Base-by-base conservation (phyloP, 106 monocot genomes). In the Iris macrosiphon region DNA sequence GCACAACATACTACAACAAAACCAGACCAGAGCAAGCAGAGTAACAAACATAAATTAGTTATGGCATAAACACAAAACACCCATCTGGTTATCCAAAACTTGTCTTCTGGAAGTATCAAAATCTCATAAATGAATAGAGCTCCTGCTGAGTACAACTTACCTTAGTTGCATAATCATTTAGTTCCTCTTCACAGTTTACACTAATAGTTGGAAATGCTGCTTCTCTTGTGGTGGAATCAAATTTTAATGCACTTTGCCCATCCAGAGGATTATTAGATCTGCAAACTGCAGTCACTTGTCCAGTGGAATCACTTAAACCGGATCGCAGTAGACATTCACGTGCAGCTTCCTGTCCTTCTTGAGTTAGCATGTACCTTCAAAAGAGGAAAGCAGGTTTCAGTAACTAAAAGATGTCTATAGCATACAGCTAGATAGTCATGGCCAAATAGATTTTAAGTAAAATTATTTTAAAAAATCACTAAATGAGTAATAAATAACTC, bases 341-440 rank as follows among this genome's bases (percentile, higher is more conserved):
- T 44, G 94, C 94, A 59, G 72, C 61, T 55, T 75, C 78, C 48
- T 65, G 57, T 6, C 94, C 94, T 79, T 94, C 88, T 62, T 89
- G 64, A 55, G 94, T 94, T 68, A 94, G 58, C 94, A 94, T 85
- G 57, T 82, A 94, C 60, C 94, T 94, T 46, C 15, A 53, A 28
- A 54, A 23, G 49, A 67, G 15, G 28, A 66, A 50, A 27, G 2
- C 5, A 27, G 53, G 19, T 62, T 24, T 60, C 18, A 48, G 16
- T 22, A 56, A n/a, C n/a, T n/a, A n/a, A n/a, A n/a, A n/a, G n/a
- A n/a, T n/a, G n/a, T n/a, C n/a, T n/a, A n/a, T n/a, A n/a, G n/a
- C n/a, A n/a, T n/a, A n/a, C n/a, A n/a, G n/a, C n/a, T n/a, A n/a
- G n/a, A n/a, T n/a, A n/a, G n/a, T n/a, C n/a, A n/a, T n/a, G n/a